Conservation (phyloP, 179 eudicot species). For the Beta macrorhiza region DNA sequence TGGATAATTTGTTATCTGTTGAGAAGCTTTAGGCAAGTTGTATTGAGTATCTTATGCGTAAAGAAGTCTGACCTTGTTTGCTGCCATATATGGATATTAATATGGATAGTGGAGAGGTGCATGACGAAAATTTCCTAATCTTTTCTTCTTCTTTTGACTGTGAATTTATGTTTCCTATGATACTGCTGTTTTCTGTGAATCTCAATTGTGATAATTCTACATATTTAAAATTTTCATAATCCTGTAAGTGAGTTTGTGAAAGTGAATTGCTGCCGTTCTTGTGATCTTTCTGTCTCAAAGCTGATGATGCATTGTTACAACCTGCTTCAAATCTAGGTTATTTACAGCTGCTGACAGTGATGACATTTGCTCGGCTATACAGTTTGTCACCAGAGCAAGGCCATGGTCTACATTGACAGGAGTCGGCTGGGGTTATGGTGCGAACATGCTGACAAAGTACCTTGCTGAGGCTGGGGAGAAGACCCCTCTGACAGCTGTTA, state of each 20-base stretch:
- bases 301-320: constrained; percentile 31
- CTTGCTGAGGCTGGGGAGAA: constrained; percentile 82
- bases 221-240: neutral
- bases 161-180: neutral
- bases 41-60: neutral
- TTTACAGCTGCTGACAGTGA: constrained; percentile 99
- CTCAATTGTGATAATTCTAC: neutral
- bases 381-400: constrained; percentile 65
- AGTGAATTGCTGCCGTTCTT: neutral
- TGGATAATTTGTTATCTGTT: too few species aligned
- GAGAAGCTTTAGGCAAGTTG: neutral
- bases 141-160: neutral
- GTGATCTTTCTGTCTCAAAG: neutral
- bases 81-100: too few species aligned
- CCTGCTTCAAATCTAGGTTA: constrained; percentile 64
- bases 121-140: neutral
- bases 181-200: neutral
- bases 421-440: constrained; percentile 97
- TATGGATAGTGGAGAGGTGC: neutral
- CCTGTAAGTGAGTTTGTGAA: neutral
- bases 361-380: constrained; percentile 84
- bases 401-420: constrained; percentile 90
- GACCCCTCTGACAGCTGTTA: constrained; percentile 91
- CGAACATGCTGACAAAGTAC: constrained; percentile 93
- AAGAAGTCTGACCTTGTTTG: too few species aligned